These are phyloP conservation scores for Hymenoscyphus repandus DNA, from an alignment of 2,329 filamentous ascomycete species.

Conservation along the genomic window DNA sequence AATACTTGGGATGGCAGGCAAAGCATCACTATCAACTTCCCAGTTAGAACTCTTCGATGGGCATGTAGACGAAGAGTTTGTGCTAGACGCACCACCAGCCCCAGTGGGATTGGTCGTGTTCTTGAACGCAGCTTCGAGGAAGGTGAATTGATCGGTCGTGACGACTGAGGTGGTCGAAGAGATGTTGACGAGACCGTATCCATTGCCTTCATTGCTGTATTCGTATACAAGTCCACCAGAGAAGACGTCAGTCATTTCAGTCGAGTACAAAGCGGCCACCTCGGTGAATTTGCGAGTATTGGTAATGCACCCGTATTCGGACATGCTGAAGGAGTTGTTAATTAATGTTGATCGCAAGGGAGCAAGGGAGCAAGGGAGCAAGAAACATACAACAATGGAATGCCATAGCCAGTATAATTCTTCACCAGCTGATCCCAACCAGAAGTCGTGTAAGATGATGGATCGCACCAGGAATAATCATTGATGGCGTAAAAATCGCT, in stretches of 20 bases:
- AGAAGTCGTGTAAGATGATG: slow-evolving; percentile 51
- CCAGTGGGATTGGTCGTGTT: slow-evolving; percentile 42
- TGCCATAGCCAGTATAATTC: slow-evolving; percentile 61
- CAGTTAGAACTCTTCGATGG: slow-evolving; percentile 41
- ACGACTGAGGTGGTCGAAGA: slow-evolving; percentile 32
- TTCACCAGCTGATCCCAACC: slow-evolving; percentile 66
- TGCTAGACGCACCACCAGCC: slow-evolving; percentile 44
- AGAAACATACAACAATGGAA: slow-evolving; percentile 46
- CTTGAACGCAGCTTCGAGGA: slow-evolving; percentile 41
- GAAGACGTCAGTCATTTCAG: slow-evolving; percentile 81
- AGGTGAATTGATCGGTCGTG: slow-evolving; percentile 41
- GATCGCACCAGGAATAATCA: slow-evolving; percentile 63
- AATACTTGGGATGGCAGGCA: slow-evolving; percentile 44
- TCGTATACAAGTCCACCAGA: slow-evolving; percentile 96
- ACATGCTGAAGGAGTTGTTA: no score
- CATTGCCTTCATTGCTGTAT: slow-evolving; percentile 74
- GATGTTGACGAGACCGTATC: slow-evolving; percentile 54
- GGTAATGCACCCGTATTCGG: slow-evolving; percentile 85
- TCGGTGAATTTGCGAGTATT: slow-evolving; percentile 80
- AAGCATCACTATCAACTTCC: slow-evolving; percentile 40
- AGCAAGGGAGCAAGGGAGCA: not conserved
- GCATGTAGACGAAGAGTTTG: slow-evolving; percentile 35
- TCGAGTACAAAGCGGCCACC: slow-evolving; percentile 71
- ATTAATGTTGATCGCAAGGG: not conserved
- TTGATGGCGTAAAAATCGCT: slow-evolving; percentile 64